Evolutionary conservation across 2,329 filamentous ascomycete genomes (phyloP).

Genomic region (Herpotrichia juniperi): DNA sequence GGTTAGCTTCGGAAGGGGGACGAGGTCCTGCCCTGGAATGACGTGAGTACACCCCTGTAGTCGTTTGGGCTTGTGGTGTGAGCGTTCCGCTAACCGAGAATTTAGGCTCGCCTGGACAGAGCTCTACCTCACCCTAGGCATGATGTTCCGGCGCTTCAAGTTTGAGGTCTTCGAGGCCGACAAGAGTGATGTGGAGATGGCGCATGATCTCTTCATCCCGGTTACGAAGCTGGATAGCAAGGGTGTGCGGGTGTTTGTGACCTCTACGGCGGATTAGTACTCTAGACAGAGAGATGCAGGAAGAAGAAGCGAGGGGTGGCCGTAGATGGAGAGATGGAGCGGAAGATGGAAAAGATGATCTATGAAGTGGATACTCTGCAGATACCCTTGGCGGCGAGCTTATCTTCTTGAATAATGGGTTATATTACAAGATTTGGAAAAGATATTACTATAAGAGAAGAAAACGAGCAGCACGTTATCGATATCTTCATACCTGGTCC

Average conservation of each 20-base stretch:
- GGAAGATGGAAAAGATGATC: too few species aligned
- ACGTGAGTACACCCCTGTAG: conserved; percentile 27
- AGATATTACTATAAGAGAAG: too few species aligned
- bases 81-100: conserved; percentile 1
- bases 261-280: conserved; percentile 25
- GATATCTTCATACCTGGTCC: too few species aligned
- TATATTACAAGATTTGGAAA: too few species aligned
- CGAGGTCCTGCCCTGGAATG: conserved; percentile 50
- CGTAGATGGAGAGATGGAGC: too few species aligned
- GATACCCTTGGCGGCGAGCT: too few species aligned
- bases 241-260: conserved; percentile 42
- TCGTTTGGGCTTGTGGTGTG: background rate
- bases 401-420: too few species aligned
- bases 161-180: conserved; percentile 39
- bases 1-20: conserved; percentile 50
- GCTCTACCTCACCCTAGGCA: conserved; percentile 39
- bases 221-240: conserved; percentile 37
- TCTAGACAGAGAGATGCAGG: too few species aligned
- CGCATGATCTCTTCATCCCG: conserved; percentile 49
- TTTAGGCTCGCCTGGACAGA: conserved; percentile 39
- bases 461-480: too few species aligned
- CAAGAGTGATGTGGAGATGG: conserved; percentile 37
- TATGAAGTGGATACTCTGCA: too few species aligned
- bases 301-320: background rate
- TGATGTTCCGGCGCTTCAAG: conserved; percentile 39